phyloP scores from a whole-genome alignment of 352 stramenopile species.

The Phytophthora vignae region DNA sequence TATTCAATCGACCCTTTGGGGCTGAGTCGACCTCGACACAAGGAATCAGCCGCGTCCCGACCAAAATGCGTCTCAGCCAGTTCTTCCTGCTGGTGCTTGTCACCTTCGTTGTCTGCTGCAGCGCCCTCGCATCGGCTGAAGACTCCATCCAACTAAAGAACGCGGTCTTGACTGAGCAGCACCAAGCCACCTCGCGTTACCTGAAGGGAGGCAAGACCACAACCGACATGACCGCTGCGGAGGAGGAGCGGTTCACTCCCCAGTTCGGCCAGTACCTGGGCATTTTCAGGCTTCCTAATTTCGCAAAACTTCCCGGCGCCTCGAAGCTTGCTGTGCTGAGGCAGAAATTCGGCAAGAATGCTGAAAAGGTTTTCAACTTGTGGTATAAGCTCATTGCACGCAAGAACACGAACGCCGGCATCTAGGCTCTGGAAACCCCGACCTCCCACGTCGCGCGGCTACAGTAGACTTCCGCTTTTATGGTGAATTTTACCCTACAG shows the following conservation, averaged over 20 bases:
- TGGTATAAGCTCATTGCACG: not conserved
- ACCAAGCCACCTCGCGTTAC: not conserved
- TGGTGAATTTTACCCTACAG: too few species aligned
- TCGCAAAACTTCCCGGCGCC: not conserved
- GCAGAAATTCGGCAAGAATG: not conserved
- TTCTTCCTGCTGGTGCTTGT: conserved; percentile 9
- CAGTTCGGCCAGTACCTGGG: not conserved
- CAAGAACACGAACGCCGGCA: not conserved
- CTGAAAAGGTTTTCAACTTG: not conserved
- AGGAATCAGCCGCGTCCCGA: not conserved
- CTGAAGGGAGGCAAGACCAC: conserved; percentile 11
- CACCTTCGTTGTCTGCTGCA: conserved; percentile 3
- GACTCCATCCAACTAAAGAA: not conserved
- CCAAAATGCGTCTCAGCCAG: conserved; percentile 7
- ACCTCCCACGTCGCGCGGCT: too few species aligned
- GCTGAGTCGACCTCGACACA: not conserved
- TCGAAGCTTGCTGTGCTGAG: conserved; percentile 1
- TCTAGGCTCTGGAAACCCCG: not conserved
- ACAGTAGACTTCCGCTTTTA: too few species aligned
- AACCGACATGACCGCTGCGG: not conserved
- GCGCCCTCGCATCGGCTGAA: not conserved
- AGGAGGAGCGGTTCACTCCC: conserved; percentile 11
- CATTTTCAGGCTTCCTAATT: conserved; percentile 3
- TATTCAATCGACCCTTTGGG: not conserved
- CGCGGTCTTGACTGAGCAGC: not conserved